Base-by-base conservation (phyloP, 129 eudicot species). In the Scalesia atractyloides region DNA sequence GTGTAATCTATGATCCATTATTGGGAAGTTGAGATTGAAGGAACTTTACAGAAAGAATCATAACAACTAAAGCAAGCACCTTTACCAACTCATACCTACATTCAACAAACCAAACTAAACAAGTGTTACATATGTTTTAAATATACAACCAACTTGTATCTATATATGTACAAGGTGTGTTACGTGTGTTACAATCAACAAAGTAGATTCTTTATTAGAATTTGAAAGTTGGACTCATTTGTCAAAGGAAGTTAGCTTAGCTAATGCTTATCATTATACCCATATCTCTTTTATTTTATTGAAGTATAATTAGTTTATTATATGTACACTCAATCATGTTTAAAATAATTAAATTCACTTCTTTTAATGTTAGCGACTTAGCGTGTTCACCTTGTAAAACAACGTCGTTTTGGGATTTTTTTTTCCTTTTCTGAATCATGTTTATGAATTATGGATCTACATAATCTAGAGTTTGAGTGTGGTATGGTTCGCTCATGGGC, bases 221-320 rank as follows among this genome's bases (percentile, higher is more conserved):
- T 51, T 17, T 22, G 58, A 22, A 63, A 70, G 75, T 16, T 70
- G 54, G 76, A 52, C 30, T 64, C 60, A 46, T 39, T 78, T 71
- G 82, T 64, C 73, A 78, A 78, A 63, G 82, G 73, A 8, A 50
- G 82, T 53, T 78, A 78, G 82, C 82, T 78, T 78, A 71, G 82
- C 82, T 64, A 66, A 73, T 53, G 82, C 68, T 71, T 78, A 70
- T 41, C 65, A 70, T 70, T 70, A 78, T 78, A 63, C 82, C 77
- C 73, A 64, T 54, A n/a, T 62, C 51, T 53, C 16, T 5, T 43
- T 70, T 24, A 51, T 63, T 70, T 78, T 63, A 63, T 71, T 43
- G 11, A 71, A 51, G 44, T 72, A 41, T 37, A 1, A 14, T 44
- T 56, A 46, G 22, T 62, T 62, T 62, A 62, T 48, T 16, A 7